Percentiles rank a stretch among this genome's conserved stretches.
These are phyloP conservation scores for Amylocarpus encephaloides DNA, from an alignment of 2,329 filamentous ascomycete genomes.

Conservation along the genomic window DNA sequence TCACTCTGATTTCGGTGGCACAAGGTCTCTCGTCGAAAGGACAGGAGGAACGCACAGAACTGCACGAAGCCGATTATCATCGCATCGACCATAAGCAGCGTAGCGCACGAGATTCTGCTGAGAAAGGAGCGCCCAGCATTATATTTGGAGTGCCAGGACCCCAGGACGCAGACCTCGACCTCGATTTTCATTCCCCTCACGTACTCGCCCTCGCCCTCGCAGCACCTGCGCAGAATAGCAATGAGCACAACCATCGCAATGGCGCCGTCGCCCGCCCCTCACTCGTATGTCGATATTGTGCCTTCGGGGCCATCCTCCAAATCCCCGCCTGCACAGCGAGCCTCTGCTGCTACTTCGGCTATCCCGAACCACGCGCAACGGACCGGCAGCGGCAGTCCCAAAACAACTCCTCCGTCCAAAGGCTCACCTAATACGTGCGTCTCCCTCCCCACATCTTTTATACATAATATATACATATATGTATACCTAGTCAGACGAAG, in stretches of 20 bases:
- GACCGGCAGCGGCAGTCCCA: conserved; percentile 50
- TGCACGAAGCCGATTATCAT: conserved; percentile 16
- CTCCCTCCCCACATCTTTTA: neutral
- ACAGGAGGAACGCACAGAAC: conserved; percentile 23
- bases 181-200: neutral
- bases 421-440: conserved; percentile 58
- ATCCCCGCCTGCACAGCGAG: conserved; percentile 27
- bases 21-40: conserved; percentile 24
- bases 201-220: neutral
- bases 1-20: conserved; percentile 25
- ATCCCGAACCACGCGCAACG: conserved; percentile 42
- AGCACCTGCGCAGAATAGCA: conserved; percentile 5
- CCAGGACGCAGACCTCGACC: neutral
- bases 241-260: conserved; percentile 66
- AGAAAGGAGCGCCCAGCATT: conserved; percentile 8
- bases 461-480: neutral
- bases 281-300: conserved; percentile 48
- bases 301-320: conserved; percentile 29
- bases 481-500: conserved; percentile 8
- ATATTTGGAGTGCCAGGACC: conserved; percentile 6
- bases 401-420: conserved; percentile 39
- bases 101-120: conserved; percentile 8
- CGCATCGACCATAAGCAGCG: conserved; percentile 7
- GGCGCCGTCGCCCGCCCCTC: conserved; percentile 61
- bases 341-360: conserved; percentile 30